Conservation (phyloP, 805 yeast species). For the Maudiozyma pseudohumilis region DNA sequence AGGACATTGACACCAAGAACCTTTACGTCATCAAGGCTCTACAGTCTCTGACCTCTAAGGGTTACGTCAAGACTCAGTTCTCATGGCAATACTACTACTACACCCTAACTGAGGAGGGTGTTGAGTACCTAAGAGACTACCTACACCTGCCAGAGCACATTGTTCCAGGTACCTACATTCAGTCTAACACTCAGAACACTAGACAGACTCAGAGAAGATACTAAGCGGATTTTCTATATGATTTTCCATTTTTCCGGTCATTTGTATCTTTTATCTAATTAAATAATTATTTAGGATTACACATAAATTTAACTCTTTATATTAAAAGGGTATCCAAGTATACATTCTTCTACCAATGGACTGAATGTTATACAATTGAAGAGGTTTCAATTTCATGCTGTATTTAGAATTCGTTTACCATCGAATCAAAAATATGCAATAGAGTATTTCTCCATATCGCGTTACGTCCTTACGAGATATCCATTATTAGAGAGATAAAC, state of each 20-base stretch:
- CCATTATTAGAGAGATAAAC: too few relatives aligned
- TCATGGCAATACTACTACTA: slow-evolving; percentile 99
- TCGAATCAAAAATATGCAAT: too few relatives aligned
- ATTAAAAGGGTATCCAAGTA: too few relatives aligned
- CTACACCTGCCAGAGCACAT: slow-evolving; percentile 97
- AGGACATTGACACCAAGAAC: slow-evolving; percentile 96
- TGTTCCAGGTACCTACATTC: slow-evolving; percentile 96
- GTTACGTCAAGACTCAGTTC: slow-evolving; percentile 99
- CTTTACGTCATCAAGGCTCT: slow-evolving; percentile 96
- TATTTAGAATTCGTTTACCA: too few relatives aligned
- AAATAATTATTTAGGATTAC: slow-evolving; percentile 12
- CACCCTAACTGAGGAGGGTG: slow-evolving; percentile 99
- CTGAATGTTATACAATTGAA: too few relatives aligned
- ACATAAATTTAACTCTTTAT: slow-evolving; percentile 4
- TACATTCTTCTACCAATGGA: too few relatives aligned
- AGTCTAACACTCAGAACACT: slow-evolving; percentile 77
- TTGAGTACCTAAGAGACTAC: slow-evolving; percentile 95
- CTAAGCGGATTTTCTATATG: slow-evolving; percentile 11
- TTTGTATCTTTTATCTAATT: slow-evolving; percentile 3
- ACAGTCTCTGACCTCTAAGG: slow-evolving; percentile 97
- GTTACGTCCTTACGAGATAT: too few relatives aligned
- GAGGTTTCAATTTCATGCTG: too few relatives aligned
- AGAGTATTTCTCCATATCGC: too few relatives aligned
- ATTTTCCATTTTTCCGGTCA: slow-evolving; percentile 7
- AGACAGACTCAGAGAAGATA: slow-evolving; percentile 55